Evolutionary conservation across 2,329 filamentous ascomycete genomes (phyloP), one percentile per base, ranked within the genome.

Genomic region (Lecanicillium sp.): DNA sequence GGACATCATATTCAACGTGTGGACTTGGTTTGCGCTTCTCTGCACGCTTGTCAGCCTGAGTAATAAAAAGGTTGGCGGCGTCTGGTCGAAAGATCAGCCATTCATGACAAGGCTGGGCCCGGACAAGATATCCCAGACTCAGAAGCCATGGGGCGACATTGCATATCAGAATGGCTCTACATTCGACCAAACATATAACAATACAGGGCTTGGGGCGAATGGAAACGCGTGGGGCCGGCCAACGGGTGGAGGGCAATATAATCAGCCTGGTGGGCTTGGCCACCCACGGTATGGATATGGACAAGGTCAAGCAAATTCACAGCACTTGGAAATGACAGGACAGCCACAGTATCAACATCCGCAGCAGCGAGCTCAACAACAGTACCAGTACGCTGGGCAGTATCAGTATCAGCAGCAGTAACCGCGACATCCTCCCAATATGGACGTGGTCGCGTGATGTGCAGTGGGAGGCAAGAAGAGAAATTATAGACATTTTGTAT

Each of bases 81-180:
- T 41, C 18, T 41, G 35, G 35, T 41, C 40, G 25, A 35, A 25
- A 12, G 29, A 37, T 35, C 40, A 41, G 30, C n/a, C 40, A 6
- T 41, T 41, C 16, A 30, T 20, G 40, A 41, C 40, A 8, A 37
- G 37, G 18, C 29, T 13, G 11, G 35, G 15, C 11, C 27, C 27
- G 14, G 35, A 33, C 29, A 37, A 35, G n/a, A 33, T 41, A 15
- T 37, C 34, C 31, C 40, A 38, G 35, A 41, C 40, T 27, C 40
- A 38, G 35, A 41, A 34, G 27, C 22, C 40, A 5, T 41, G 40
- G 40, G 40, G 40, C 13, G 37, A 41, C 16, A 25, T 33, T 25
- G 32, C 39, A 2, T 29, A 33, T 16, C 12, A 36, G 19, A 20
- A 22, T 15, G 5, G 17, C 29, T 13, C 13, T 4, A 15, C 33